Evolutionary conservation across 1,284 basidiomycete genomes (phyloP).

Genomic region (Meira miltonrushii): DNA sequence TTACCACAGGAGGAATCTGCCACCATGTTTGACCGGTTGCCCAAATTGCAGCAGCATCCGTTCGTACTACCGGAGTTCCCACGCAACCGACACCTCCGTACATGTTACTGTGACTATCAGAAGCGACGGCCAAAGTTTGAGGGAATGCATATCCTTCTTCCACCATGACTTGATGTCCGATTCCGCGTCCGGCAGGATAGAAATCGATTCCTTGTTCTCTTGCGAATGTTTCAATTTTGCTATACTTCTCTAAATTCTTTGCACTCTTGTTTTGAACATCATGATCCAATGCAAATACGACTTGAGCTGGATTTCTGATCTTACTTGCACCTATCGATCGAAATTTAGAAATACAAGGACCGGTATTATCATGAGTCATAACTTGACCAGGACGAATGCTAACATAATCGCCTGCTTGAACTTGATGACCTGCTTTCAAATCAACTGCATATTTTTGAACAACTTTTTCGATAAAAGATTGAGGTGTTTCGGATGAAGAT

Average conservation of each 20-base stretch:
- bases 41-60: slow-evolving; percentile 89
- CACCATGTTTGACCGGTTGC: slow-evolving; percentile 99
- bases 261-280: slow-evolving; percentile 93
- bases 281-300: slow-evolving; percentile 95
- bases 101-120: slow-evolving; percentile 97
- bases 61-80: slow-evolving; percentile 79
- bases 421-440: slow-evolving; percentile 61
- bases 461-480: slow-evolving; percentile 94
- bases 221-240: slow-evolving; percentile 85
- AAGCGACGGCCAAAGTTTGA: slow-evolving; percentile 62
- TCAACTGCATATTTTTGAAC: slow-evolving; percentile 95
- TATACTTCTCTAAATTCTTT: slow-evolving; percentile 93
- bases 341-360: slow-evolving; percentile 88
- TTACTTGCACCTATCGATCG: slow-evolving; percentile 86
- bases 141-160: slow-evolving; percentile 51
- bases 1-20: slow-evolving; percentile 95
- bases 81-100: slow-evolving; percentile 97
- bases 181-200: slow-evolving; percentile 95
- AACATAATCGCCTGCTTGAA: slow-evolving; percentile 95
- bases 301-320: slow-evolving; percentile 75
- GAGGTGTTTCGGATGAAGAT: slow-evolving; percentile 48
- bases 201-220: slow-evolving; percentile 83
- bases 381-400: slow-evolving; percentile 97
- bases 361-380: slow-evolving; percentile 73
- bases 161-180: slow-evolving; percentile 60